phyloP scores from a whole-genome alignment of 225 moss, liverwort and hornwort species.

The Polytrichum formosum region DNA sequence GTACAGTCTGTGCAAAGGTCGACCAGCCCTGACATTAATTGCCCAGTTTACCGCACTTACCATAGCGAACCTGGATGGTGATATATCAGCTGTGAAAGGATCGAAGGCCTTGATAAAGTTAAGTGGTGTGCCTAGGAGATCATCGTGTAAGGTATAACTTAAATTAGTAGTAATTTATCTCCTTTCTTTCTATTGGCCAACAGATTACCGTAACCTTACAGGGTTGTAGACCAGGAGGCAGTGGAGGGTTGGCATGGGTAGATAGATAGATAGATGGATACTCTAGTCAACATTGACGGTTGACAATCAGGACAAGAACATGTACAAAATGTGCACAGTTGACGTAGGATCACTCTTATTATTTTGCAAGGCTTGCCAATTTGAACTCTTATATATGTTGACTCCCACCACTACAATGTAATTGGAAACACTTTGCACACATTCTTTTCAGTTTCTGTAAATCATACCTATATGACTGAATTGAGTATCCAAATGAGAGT shows the following conservation, averaged over 20 bases:
- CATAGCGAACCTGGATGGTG: too few species aligned
- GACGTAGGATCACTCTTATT: background rate
- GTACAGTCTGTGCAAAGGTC: too few species aligned
- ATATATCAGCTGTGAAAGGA: too few species aligned
- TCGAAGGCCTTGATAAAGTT: background rate
- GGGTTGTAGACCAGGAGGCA: background rate
- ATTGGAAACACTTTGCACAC: too few species aligned
- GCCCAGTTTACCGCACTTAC: too few species aligned
- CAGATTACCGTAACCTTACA: too few species aligned
- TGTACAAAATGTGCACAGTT: slow-evolving; percentile 2
- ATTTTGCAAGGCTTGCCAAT: slow-evolving; percentile 1
- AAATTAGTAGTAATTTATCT: background rate
- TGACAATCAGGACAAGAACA: background rate
- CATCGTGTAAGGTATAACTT: background rate
- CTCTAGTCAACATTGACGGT: slow-evolving; percentile 8
- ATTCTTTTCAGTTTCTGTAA: too few species aligned
- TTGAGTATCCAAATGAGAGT: too few species aligned
- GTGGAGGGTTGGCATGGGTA: background rate
- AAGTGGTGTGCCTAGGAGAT: background rate
- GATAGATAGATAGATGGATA: background rate
- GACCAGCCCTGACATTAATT: too few species aligned
- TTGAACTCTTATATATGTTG: background rate
- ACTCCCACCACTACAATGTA: too few species aligned
- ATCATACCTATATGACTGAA: too few species aligned
- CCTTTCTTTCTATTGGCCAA: background rate